phyloP scores from a whole-genome alignment of 1,284 basidiomycete genomes.

The Pyrrhoderma noxium region DNA sequence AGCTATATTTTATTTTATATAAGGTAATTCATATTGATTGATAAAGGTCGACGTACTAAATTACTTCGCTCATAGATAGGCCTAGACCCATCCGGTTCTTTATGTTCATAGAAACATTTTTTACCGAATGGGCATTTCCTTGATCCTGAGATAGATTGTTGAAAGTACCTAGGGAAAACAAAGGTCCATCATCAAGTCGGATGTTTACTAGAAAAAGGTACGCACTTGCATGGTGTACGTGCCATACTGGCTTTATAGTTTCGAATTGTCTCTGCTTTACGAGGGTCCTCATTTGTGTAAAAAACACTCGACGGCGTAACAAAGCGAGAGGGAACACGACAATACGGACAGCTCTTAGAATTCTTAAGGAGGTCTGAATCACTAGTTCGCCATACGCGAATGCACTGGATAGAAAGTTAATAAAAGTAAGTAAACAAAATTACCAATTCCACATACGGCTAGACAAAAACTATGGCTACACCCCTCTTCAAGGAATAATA shows the following conservation, averaged over 20 bases:
- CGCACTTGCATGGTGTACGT: slow-evolving; percentile 55
- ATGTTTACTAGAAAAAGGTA: slow-evolving; percentile 11
- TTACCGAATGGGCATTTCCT: slow-evolving; percentile 66
- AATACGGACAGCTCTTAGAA: slow-evolving; percentile 70
- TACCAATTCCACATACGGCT: slow-evolving; percentile 33
- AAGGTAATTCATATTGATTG: no score
- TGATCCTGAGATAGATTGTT: slow-evolving; percentile 35
- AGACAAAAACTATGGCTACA: slow-evolving; percentile 73
- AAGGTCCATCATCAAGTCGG: background rate
- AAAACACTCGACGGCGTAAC: slow-evolving; percentile 64
- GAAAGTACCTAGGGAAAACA: slow-evolving; percentile 47
- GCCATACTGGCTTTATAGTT: slow-evolving; percentile 66
- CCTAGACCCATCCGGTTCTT: slow-evolving; percentile 52
- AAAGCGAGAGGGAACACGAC: slow-evolving; percentile 53
- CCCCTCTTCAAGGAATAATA: background rate
- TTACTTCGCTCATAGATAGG: no score
- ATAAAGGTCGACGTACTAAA: no score
- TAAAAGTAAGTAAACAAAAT: slow-evolving; percentile 1
- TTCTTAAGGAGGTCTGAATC: slow-evolving; percentile 42
- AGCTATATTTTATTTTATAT: no score
- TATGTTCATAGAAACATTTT: slow-evolving; percentile 71
- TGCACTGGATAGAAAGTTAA: slow-evolving; percentile 41
- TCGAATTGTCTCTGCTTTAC: slow-evolving; percentile 43
- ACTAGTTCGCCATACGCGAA: slow-evolving; percentile 61
- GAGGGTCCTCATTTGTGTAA: slow-evolving; percentile 43